Conservation (phyloP, 345 rosid species). For the Bruguiera gymnorhiza region DNA sequence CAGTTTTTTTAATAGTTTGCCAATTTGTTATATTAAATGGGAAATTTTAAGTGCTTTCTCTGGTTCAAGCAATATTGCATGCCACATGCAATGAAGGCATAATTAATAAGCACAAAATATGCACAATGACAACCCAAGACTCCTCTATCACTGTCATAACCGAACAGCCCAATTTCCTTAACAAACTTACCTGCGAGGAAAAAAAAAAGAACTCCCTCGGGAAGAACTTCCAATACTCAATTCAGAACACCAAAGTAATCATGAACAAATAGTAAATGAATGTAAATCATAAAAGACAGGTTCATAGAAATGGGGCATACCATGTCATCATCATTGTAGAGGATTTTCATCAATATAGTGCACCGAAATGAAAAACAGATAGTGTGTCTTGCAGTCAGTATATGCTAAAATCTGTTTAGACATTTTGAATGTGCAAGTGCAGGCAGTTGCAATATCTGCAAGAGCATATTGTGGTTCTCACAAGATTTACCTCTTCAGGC, state of each 20-base stretch:
- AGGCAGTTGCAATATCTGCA: neutral
- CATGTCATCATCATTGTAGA: constrained; percentile 91
- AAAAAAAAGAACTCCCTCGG: too few species aligned
- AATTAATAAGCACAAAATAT: neutral
- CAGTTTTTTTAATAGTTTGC: neutral
- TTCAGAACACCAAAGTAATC: too few species aligned
- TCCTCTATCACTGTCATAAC: neutral
- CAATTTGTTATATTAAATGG: neutral
- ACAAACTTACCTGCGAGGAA: neutral
- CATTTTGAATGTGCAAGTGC: neutral
- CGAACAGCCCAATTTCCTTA: neutral
- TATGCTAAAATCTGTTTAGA: neutral
- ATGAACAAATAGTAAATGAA: neutral
- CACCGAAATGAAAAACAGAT: constrained; percentile 49
- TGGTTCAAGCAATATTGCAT: neutral
- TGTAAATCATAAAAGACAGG: neutral
- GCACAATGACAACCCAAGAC: neutral
- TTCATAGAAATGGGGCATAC: constrained; percentile 38
- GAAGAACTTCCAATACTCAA: too few species aligned
- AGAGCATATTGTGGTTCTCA: neutral
- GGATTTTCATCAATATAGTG: constrained; percentile 85
- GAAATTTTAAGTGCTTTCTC: constrained; percentile 1
- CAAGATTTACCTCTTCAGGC: constrained; percentile 72
- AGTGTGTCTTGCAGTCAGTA: constrained; percentile 15
- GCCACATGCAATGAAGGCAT: neutral